Evolutionary conservation across 2,329 filamentous ascomycete genomes (phyloP).

Genomic region (Didymosphaeria variabile): DNA sequence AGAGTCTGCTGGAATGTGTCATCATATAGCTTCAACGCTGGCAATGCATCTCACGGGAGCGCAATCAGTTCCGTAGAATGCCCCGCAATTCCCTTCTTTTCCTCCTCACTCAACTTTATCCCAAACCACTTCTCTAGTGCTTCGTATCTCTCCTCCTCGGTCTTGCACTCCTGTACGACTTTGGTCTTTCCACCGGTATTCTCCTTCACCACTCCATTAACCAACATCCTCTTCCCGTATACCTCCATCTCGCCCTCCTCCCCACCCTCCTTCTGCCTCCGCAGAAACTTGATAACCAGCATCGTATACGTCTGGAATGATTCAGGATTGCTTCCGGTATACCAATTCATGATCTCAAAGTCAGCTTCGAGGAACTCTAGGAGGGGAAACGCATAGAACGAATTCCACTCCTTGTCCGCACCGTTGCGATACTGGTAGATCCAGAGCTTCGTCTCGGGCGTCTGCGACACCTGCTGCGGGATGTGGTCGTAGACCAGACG

Average conservation of each 20-base stretch:
- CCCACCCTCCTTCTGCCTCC: slow-evolving; percentile 38
- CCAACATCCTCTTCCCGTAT: slow-evolving; percentile 50
- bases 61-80: slow-evolving; percentile 33
- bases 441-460: slow-evolving; percentile 61
- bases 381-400: slow-evolving; percentile 54
- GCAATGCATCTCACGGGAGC: too few relatives aligned
- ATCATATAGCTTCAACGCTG: too few relatives aligned
- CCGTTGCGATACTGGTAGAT: slow-evolving; percentile 66
- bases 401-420: slow-evolving; percentile 49
- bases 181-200: slow-evolving; percentile 54
- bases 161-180: slow-evolving; percentile 48
- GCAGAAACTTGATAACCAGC: slow-evolving; percentile 52
- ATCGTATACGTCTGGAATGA: slow-evolving; percentile 44
- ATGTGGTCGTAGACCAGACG: slow-evolving; percentile 63
- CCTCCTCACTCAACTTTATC: slow-evolving; percentile 49
- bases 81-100: slow-evolving; percentile 47
- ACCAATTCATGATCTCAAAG: slow-evolving; percentile 53
- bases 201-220: slow-evolving; percentile 55
- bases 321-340: slow-evolving; percentile 41
- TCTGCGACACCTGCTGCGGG: slow-evolving; percentile 53
- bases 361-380: slow-evolving; percentile 52
- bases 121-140: slow-evolving; percentile 53
- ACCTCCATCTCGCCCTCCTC: slow-evolving; percentile 37
- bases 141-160: slow-evolving; percentile 50
- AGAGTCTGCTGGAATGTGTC: too few relatives aligned